A percentile compares a stretch with the other conserved stretches of the same genome.
These are phyloP conservation scores for Fistulinella prunicolor DNA, from an alignment of 768 basidiomycete genomes.

Conservation along the genomic window DNA sequence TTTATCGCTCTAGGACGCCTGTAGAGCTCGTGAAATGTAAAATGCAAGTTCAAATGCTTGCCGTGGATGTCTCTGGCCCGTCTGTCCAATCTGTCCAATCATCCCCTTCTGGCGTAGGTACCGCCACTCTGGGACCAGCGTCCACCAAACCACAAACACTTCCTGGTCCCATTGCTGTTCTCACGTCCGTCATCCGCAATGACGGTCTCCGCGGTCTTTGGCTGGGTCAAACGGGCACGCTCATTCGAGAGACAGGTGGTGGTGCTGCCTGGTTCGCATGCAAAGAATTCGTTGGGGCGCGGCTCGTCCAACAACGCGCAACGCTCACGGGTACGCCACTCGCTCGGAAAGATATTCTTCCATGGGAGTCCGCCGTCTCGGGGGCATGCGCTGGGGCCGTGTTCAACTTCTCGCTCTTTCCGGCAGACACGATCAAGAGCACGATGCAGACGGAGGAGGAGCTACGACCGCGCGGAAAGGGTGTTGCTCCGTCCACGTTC, in stretches of 20 bases:
- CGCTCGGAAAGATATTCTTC: slow-evolving; percentile 48
- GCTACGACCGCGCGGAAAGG: slow-evolving; percentile 52
- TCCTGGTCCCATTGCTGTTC: slow-evolving; percentile 72
- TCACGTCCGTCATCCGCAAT: slow-evolving; percentile 57
- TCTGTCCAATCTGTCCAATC: slow-evolving; percentile 8
- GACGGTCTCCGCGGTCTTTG: slow-evolving; percentile 86
- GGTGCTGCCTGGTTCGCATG: slow-evolving; percentile 87
- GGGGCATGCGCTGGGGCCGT: slow-evolving; percentile 85
- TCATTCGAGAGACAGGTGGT: slow-evolving; percentile 92
- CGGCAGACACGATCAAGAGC: slow-evolving; percentile 93
- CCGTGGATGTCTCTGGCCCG: slow-evolving; percentile 21
- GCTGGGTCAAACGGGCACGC: slow-evolving; percentile 92
- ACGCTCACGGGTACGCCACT: slow-evolving; percentile 21
- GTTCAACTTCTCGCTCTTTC: slow-evolving; percentile 89
- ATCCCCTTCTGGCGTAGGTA: slow-evolving; percentile 12
- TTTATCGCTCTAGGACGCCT: slow-evolving; percentile 59
- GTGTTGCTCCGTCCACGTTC: slow-evolving; percentile 41
- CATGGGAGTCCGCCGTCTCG: slow-evolving; percentile 81
- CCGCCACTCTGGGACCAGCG: slow-evolving; percentile 11
- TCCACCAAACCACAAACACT: slow-evolving; percentile 31
- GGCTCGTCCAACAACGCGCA: slow-evolving; percentile 53
- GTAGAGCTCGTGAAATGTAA: slow-evolving; percentile 96
- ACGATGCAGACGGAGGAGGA: slow-evolving; percentile 94
- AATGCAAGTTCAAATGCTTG: slow-evolving; percentile 95
- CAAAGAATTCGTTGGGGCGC: slow-evolving; percentile 72